These are phyloP conservation scores for Notholithocarpus densiflorus DNA, from an alignment of 306 rosid genomes.

Conservation along the genomic window DNA sequence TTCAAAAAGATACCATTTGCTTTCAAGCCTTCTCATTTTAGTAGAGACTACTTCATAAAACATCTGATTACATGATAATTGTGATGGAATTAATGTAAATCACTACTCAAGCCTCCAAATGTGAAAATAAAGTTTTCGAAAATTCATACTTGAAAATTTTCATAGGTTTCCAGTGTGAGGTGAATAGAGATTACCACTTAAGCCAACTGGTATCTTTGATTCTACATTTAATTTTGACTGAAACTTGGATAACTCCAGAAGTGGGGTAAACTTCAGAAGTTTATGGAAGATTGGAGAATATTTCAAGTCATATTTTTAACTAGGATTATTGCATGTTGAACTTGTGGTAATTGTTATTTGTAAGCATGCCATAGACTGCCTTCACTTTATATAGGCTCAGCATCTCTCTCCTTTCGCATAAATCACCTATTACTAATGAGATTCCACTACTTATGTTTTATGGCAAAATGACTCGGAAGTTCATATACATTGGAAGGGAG, in stretches of 20 bases:
- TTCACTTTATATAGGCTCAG: conserved; percentile 3
- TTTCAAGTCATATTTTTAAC: not conserved
- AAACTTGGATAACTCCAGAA: not conserved
- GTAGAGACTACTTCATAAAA: not conserved
- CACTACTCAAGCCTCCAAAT: not conserved
- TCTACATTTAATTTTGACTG: not conserved
- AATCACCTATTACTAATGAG: conserved; percentile 11
- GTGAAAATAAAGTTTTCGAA: not conserved
- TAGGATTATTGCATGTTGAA: not conserved
- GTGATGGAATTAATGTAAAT: not conserved
- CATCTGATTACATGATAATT: not conserved
- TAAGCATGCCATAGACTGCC: conserved; percentile 1
- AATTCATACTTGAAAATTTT: not conserved
- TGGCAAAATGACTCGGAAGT: conserved; percentile 62
- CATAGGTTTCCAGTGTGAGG: not conserved
- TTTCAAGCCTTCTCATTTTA: not conserved
- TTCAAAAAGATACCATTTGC: not conserved
- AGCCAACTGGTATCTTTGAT: not conserved
- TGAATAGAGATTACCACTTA: not conserved
- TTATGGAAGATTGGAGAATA: not conserved
- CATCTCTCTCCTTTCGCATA: not conserved
- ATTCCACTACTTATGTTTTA: conserved; percentile 17
- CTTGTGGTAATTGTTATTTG: not conserved
- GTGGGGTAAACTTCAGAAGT: not conserved
- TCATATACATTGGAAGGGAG: conserved; percentile 97